These are phyloP conservation scores for Trypanosoma cruzi DNA, from an alignment of 208 protist species.

Conservation along the genomic window DNA sequence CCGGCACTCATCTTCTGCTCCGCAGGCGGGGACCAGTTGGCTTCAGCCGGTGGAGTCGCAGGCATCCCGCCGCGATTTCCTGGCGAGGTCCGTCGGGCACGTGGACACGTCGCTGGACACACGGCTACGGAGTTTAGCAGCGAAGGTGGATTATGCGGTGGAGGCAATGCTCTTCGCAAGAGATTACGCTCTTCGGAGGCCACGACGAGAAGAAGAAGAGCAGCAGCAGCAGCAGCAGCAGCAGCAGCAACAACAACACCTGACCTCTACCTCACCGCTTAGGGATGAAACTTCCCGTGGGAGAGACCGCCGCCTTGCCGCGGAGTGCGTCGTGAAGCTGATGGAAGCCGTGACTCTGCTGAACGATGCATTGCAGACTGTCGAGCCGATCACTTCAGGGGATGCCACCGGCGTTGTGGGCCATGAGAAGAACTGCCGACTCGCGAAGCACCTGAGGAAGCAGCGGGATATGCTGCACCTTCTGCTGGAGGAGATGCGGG, in stretches of 20 bases:
- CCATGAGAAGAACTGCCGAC: not conserved
- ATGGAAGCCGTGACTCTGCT: constrained; percentile 6
- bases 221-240: not conserved
- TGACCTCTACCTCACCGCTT: not conserved
- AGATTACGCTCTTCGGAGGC: constrained; percentile 6
- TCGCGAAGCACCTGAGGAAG: not conserved
- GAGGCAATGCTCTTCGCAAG: constrained; percentile 15
- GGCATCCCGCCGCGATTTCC: not conserved
- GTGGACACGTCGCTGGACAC: not conserved
- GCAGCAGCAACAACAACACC: too few relatives aligned
- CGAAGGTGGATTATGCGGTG: not conserved
- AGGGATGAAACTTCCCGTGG: not conserved
- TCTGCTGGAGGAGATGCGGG: constrained; percentile 5
- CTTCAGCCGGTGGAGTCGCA: not conserved
- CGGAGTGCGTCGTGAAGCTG: constrained; percentile 13
- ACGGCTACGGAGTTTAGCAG: not conserved
- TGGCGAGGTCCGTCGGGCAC: not conserved
- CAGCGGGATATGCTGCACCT: not conserved
- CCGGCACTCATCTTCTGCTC: not conserved
- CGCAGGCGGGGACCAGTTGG: not conserved
- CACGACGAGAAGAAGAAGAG: not conserved
- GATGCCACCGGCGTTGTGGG: not conserved
- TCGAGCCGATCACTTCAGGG: not conserved
- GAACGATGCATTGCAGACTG: not conserved
- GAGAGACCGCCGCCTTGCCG: not conserved